Evolutionary conservation across 2,329 filamentous ascomycete genomes (phyloP).

Genomic region (Penicillium palitans): DNA sequence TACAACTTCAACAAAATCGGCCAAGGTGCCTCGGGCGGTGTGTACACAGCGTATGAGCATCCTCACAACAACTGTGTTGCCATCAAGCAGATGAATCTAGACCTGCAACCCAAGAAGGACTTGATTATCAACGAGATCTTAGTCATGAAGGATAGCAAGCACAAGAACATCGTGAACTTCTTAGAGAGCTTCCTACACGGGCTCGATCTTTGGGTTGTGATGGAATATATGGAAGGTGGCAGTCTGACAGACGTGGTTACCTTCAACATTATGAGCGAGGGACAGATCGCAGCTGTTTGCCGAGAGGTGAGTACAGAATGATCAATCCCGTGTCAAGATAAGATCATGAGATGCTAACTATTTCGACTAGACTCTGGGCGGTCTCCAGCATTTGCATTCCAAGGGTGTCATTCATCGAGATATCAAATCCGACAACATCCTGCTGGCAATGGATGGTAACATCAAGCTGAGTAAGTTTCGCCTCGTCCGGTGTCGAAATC

Average conservation of each 20-base stretch:
- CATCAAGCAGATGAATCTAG: slow-evolving; percentile 99
- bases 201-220: slow-evolving; percentile 95
- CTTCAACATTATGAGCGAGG: slow-evolving; percentile 98
- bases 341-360: slow-evolving; percentile 19
- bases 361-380: slow-evolving; percentile 67
- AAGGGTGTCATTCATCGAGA: slow-evolving; percentile 98
- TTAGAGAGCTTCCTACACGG: slow-evolving; percentile 92
- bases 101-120: slow-evolving; percentile 98
- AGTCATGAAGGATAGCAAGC: slow-evolving; percentile 98
- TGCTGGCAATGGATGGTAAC: slow-evolving; percentile 88
- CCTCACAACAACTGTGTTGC: slow-evolving; percentile 85
- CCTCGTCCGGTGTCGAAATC: background rate
- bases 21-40: slow-evolving; percentile 93
- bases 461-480: slow-evolving; percentile 85
- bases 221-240: slow-evolving; percentile 99
- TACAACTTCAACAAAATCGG: slow-evolving; percentile 90
- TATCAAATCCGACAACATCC: slow-evolving; percentile 98
- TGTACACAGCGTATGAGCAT: slow-evolving; percentile 86
- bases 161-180: slow-evolving; percentile 99
- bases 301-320: slow-evolving; percentile 62
- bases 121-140: slow-evolving; percentile 98
- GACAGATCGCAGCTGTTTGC: slow-evolving; percentile 94
- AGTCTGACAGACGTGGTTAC: slow-evolving; percentile 98
- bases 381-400: slow-evolving; percentile 91
- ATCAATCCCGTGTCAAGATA: background rate